Evolutionary conservation across 352 stramenopile genomes (phyloP), one percentile per base, ranked within the genome.

Genomic region (Phytophthora pistaciae): DNA sequence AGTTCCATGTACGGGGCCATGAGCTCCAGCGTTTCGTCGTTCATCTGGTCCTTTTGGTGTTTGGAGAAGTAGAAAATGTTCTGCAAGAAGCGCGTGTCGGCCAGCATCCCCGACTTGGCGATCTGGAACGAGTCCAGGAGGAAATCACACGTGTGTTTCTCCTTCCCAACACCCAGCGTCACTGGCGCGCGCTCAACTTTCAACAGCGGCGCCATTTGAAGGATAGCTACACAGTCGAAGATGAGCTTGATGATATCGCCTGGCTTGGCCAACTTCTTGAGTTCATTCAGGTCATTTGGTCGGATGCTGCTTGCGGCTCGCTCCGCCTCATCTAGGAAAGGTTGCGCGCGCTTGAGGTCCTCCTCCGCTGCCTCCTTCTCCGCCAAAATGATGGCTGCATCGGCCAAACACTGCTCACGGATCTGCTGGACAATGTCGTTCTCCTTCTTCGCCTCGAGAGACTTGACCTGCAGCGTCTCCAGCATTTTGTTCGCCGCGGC

Each of bases 161-260:
- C 91, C 65, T 97, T 96, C 1, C 89, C 90, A 5, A 97, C 82
- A 20, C 90, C 84, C 16, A 94, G 58, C 9, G 84, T 92, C 29
- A 95, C 71, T 7, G 69, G 66, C 4, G 77, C 60, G 14, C 86
- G 84, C 65, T 94, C 85, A 0, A 93, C 75, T 60, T 91, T 91
- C 16, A 91, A 64, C 48, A 98, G 60, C 18, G 88, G 90, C 49
- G 85, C 84, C 86, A 97, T 96, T 63, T 97, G 91, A 55, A 98
- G 69, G 14, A 98, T 82, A 8, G 83, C 79, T 0, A 98, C 93
- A 60, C 91, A 94, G 77, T 98, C 94, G 63, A 98, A 98, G 54
- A 98, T 97, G 5, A 98, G 75, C 49, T 97, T 97, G 78, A 98
- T 98, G 50, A 98, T 95, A 57, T 98, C 91, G 0, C 87, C 87